Base-by-base conservation (phyloP, 495 filamentous ascomycete genomes). In the Aspergillus kassunensis region DNA sequence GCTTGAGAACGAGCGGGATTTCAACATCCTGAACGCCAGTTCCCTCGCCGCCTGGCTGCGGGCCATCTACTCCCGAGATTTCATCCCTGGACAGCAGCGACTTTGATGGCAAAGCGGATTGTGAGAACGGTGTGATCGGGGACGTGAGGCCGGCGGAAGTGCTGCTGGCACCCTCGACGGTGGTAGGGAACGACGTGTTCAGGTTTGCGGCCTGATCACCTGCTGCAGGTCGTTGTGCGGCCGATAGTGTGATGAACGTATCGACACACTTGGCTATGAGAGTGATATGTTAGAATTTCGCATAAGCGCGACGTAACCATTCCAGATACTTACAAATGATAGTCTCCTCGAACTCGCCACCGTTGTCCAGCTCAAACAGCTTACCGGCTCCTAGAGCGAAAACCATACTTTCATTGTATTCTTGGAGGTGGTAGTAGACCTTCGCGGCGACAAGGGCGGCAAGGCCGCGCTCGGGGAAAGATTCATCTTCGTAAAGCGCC, bases 351-450 rank as follows among this genome's bases (percentile, higher is more conserved):
- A 95, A 99, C 77, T 99, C 95, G 66, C 91, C 89, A 42, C 87
- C 85, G 48, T 85, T 82, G 56, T 96, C 88, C 50, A 99, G 78
- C 74, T 93, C 85, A 76, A 99, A 97, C 20, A 97, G 80, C 59
- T 96, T 91, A 31, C 95, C 95, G 16, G 95, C 92, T 27, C 90
- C 91, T 11, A 99, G 80, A 44, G 95, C 95, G 72, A 99, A 96
- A 19, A 88, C 86, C 95, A 99, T 97, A 69, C 91, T 96, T 79
- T 97, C 93, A 64, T 97, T 91, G 73, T 97, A 97, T 71, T 95
- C 95, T 72, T 95, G 89, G 40, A 99, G 83, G 65, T 99, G 92
- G 66, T 97, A 99, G 72, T 97, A 99, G 56, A 97, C 90, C 77
- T 97, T 97, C 53, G 95, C 87, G 44, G 91, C 87, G 42, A 99